Evolutionary conservation across 2,329 filamentous ascomycete genomes (phyloP).

Genomic region (Colletotrichum sp.): DNA sequence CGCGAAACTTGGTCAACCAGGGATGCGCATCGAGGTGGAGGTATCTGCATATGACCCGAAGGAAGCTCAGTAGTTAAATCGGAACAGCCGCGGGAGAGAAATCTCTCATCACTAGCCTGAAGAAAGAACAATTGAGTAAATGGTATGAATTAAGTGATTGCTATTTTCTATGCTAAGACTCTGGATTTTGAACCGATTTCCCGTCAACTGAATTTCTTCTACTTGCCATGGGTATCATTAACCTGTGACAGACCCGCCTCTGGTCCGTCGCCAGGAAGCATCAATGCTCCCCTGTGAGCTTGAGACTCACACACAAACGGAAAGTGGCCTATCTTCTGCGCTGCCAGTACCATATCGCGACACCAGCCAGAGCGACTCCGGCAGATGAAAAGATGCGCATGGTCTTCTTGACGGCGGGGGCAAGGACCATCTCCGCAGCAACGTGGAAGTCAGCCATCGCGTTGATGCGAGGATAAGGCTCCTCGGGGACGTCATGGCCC

Average conservation of each 20-base stretch:
- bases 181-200: no score
- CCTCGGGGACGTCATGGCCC: conserved; percentile 30
- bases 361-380: background rate
- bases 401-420: conserved; percentile 12
- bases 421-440: conserved; percentile 12
- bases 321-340: background rate
- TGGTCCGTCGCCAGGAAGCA: background rate
- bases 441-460: conserved; percentile 19
- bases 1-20: conserved; percentile 37
- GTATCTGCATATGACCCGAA: conserved; percentile 40
- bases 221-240: background rate
- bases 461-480: conserved; percentile 29
- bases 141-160: background rate
- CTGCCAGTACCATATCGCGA: conserved; percentile 11
- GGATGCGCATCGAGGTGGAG: conserved; percentile 54
- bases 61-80: no score
- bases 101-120: no score
- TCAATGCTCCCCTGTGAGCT: background rate
- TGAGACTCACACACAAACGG: background rate
- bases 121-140: fast-evolving
- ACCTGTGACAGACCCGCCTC: no score
- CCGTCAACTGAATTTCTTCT: no score
- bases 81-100: no score
- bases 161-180: background rate
- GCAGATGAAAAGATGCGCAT: conserved; percentile 1